Conservation (phyloP, 2,329 filamentous ascomycete species). For the Verticillium zaregamsianum region DNA sequence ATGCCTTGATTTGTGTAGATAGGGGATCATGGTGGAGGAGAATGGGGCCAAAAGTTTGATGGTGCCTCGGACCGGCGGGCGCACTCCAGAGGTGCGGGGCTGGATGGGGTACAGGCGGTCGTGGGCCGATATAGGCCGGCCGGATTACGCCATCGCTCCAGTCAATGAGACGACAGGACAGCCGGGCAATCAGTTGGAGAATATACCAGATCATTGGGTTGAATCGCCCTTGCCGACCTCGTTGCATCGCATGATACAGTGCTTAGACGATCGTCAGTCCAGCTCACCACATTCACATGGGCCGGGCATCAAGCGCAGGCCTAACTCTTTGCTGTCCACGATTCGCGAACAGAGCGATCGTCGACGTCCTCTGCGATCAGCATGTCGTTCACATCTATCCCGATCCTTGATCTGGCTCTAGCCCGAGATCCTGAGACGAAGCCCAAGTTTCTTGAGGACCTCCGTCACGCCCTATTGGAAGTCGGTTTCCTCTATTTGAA, state of each 20-base stretch:
- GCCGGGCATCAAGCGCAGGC: no score
- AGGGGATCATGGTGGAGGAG: neutral
- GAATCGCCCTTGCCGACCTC: neutral
- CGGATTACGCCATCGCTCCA: constrained; percentile 29
- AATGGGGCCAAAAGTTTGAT: neutral
- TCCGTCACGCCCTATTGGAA: constrained; percentile 74
- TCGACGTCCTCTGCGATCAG: neutral
- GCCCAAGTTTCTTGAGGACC: constrained; percentile 63
- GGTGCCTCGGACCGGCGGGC: neutral
- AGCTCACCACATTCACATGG: neutral
- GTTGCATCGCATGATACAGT: neutral
- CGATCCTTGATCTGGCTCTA: constrained; percentile 70
- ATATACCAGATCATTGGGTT: neutral
- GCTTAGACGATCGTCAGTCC: neutral
- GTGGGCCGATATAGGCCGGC: constrained; percentile 18
- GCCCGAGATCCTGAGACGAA: constrained; percentile 64
- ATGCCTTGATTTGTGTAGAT: neutral
- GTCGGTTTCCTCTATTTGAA: constrained; percentile 87
- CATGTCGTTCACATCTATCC: constrained; percentile 72
- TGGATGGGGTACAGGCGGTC: neutral
- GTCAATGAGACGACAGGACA: neutral
- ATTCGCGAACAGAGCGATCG: neutral
- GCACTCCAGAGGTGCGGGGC: neutral
- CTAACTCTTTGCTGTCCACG: neutral
- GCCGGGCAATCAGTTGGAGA: neutral